Conservation (phyloP, 1,284 basidiomycete species). For the Cryptococcus sp. region DNA sequence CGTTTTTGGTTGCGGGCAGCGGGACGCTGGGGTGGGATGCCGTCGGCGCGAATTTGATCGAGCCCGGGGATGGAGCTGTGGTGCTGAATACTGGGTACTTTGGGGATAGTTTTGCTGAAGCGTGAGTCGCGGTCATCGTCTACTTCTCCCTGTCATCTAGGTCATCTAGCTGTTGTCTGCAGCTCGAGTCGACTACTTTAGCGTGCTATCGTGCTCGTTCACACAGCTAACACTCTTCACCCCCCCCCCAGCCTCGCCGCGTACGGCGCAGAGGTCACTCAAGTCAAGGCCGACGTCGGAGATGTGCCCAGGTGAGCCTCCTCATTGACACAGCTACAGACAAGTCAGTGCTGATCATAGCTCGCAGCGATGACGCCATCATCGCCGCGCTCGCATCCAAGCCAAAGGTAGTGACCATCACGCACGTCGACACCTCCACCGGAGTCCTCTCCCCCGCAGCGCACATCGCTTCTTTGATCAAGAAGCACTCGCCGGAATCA, state of each 20-base stretch:
- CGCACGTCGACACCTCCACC: constrained; percentile 86
- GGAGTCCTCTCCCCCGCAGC: constrained; percentile 87
- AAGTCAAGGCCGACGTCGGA: constrained; percentile 81
- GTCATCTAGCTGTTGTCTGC: not conserved
- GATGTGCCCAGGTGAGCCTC: constrained; percentile 61
- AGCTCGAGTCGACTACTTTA: not conserved
- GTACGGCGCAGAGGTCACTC: constrained; percentile 89
- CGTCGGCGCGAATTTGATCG: constrained; percentile 77
- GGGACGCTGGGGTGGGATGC: constrained; percentile 89
- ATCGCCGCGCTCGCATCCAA: constrained; percentile 68
- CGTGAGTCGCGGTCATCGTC: constrained; percentile 56
- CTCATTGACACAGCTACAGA: not conserved
- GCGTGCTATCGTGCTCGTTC: too few relatives aligned
- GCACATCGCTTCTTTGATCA: constrained; percentile 73
- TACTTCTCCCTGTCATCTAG: not conserved
- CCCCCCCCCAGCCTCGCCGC: constrained; percentile 64
- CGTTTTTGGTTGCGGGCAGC: constrained; percentile 86
- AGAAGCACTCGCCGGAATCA: constrained; percentile 78
- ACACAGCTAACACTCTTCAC: not conserved
- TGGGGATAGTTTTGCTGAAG: constrained; percentile 79
- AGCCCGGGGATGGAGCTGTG: constrained; percentile 75
- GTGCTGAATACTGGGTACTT: constrained; percentile 77
- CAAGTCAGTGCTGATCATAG: constrained; percentile 1
- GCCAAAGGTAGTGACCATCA: constrained; percentile 86
- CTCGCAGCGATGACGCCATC: constrained; percentile 45